Conservation (phyloP, 768 basidiomycete genomes). For the Steccherinum ochraceum region DNA sequence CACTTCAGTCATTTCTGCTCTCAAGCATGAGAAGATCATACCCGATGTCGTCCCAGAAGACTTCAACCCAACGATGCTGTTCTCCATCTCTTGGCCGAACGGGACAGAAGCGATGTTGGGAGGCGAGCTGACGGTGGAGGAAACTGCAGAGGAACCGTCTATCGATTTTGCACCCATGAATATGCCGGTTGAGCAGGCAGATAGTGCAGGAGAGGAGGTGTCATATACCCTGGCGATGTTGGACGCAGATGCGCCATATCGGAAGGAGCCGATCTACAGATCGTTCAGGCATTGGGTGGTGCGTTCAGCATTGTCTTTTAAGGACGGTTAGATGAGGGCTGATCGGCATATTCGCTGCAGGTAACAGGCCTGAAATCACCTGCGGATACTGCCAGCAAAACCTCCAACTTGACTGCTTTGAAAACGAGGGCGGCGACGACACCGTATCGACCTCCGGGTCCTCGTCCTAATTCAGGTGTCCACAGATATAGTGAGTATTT, state of each 20-base stretch:
- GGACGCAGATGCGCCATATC: conserved; percentile 27
- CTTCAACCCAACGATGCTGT: conserved; percentile 35
- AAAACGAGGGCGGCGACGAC: conserved; percentile 43
- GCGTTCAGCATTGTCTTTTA: conserved; percentile 3
- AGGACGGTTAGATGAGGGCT: no score
- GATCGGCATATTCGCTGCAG: conserved; percentile 20
- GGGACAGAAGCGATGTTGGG: conserved; percentile 33
- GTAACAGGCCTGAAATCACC: conserved; percentile 34
- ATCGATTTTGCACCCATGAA: conserved; percentile 40
- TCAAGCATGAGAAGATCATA: conserved; percentile 35
- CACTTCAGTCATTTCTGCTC: conserved; percentile 25
- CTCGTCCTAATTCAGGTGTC: conserved; percentile 43
- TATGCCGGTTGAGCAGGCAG: conserved; percentile 19
- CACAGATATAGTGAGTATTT: conserved; percentile 49
- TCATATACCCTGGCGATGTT: conserved; percentile 38
- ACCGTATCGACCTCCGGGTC: conserved; percentile 52
- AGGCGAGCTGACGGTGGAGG: conserved; percentile 28
- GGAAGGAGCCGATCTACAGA: conserved; percentile 17
- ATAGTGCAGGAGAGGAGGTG: conserved; percentile 20
- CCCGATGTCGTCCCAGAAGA: conserved; percentile 37
- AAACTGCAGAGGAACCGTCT: conserved; percentile 45
- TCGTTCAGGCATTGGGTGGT: conserved; percentile 28
- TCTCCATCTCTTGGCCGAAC: conserved; percentile 37
- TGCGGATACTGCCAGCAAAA: conserved; percentile 22
- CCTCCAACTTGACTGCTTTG: conserved; percentile 28